Conservation (phyloP, 2,329 filamentous ascomycete species). For the Monosporascus sp. region DNA sequence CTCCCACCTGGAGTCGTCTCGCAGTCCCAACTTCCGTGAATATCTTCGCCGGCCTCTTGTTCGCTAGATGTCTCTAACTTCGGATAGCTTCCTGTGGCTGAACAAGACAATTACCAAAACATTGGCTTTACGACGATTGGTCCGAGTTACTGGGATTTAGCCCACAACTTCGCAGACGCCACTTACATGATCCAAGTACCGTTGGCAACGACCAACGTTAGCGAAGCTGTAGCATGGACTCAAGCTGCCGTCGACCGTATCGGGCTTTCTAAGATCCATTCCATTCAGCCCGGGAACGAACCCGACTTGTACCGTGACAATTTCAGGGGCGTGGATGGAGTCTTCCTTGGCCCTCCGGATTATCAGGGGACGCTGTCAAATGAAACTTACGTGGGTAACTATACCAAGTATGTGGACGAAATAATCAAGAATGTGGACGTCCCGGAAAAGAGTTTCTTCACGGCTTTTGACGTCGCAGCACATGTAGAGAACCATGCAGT, state of each 20-base stretch:
- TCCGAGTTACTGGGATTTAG: constrained; percentile 28
- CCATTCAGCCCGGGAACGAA: constrained; percentile 32
- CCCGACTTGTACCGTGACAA: constrained; percentile 27
- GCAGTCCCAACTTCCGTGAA: too few relatives aligned
- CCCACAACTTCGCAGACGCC: constrained; percentile 26
- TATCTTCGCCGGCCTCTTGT: too few relatives aligned
- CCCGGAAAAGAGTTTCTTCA: constrained; percentile 26
- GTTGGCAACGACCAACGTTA: constrained; percentile 29
- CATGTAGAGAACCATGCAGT: constrained; percentile 17
- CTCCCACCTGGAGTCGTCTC: too few relatives aligned
- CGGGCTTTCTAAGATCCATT: constrained; percentile 28
- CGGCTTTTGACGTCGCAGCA: constrained; percentile 29
- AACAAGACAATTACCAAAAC: constrained; percentile 29
- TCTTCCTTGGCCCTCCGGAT: constrained; percentile 25
- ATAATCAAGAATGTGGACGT: constrained; percentile 21
- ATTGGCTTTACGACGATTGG: constrained; percentile 30
- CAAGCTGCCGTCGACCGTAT: constrained; percentile 23
- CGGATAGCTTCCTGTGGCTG: constrained; percentile 23
- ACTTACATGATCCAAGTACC: constrained; percentile 32
- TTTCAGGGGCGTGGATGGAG: constrained; percentile 18
- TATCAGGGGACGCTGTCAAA: constrained; percentile 30
- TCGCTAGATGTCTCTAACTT: background rate
- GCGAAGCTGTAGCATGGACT: constrained; percentile 29
- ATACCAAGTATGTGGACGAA: constrained; percentile 26
- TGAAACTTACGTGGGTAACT: constrained; percentile 31